Evolutionary conservation across 108 stramenopile species (phyloP), one percentile per base, ranked within the genome.

Genomic region (Nitzschia sp.): DNA sequence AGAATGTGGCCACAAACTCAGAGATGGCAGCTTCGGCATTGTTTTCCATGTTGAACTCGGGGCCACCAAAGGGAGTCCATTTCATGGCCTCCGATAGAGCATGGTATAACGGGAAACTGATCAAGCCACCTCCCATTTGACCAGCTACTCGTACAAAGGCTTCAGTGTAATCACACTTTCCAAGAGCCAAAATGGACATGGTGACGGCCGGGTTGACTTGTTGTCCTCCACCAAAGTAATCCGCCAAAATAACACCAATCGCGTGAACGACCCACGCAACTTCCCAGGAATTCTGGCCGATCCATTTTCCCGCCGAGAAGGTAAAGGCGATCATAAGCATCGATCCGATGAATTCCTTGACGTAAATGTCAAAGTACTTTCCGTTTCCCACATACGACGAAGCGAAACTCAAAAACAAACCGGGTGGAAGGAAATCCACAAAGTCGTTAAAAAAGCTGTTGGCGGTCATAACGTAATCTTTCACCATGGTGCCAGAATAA

Each of bases 261-360:
- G 75, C 75, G 60, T 95, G 94, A 29, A 84, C 65, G 13, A 70
- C 41, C 91, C 94, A 95, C 27, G 91, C 94, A 11, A 89, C 63
- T 29, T 63, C 30, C 34, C 78, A 27, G 6, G 67, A 67, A 38
- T 87, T 83, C 35, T 68, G 34, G 5, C 88, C 88, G 27, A 90
- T 82, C 94, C 94, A 95, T 68, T 92, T 95, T 32, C 94, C 94
- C 25, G 94, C 87, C 11, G 85, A 87, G 66, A 95, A 95, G 28
- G 94, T 95, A 30, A 82, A 80, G 17, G 55, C 81, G 41, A 95
- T 87, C 93, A 95, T 95, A 44, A 95, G 63, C 19, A 88, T 71
- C 13, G 89, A 84, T 53, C 91, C 91, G 58, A 91, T 60, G 67
- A 90, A 91, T 66, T 95, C 94, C 55, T 84, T 68, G 6, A 84